phyloP scores from a whole-genome alignment of 176 grass and related monocot genomes.

The Carex scoparia region DNA sequence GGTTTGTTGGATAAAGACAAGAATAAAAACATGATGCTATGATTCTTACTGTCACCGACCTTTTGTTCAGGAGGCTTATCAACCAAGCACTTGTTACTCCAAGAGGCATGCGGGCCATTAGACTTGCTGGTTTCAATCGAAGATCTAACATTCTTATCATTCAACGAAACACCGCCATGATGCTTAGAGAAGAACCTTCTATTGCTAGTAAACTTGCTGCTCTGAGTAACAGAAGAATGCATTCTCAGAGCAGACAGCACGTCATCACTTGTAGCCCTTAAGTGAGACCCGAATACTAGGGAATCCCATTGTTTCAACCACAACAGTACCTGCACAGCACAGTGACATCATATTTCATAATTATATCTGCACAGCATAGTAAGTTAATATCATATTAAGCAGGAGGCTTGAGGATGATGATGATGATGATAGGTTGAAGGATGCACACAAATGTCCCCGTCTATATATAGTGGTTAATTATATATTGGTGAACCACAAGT shows the following conservation, averaged over 20 bases:
- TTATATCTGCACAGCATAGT: too few species aligned
- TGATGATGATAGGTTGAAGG: too few species aligned
- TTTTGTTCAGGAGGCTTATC: constrained; percentile 71
- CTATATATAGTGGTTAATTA: too few species aligned
- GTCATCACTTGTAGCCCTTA: constrained; percentile 66
- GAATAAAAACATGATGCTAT: background rate
- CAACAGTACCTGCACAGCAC: constrained; percentile 56
- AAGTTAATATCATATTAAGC: too few species aligned
- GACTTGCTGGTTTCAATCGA: constrained; percentile 32
- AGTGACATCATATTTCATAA: background rate
- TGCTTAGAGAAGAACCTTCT: constrained; percentile 54
- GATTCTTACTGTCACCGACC: constrained; percentile 30
- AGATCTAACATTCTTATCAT: constrained; percentile 32
- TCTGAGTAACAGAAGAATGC: constrained; percentile 62
- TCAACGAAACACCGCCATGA: constrained; percentile 29
- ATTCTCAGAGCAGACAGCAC: constrained; percentile 66
- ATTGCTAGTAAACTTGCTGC: constrained; percentile 41
- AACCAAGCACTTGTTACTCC: constrained; percentile 35
- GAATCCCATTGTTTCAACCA: constrained; percentile 99
- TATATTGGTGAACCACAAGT: too few species aligned
- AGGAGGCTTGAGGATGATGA: too few species aligned
- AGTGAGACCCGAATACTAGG: constrained; percentile 82
- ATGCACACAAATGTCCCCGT: too few species aligned
- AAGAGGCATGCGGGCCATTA: constrained; percentile 28
- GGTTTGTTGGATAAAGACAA: background rate